Evolutionary conservation across 257 asterid species (phyloP), one percentile per base, ranked within the genome.

Genomic region (Jacaranda mimosifolia): DNA sequence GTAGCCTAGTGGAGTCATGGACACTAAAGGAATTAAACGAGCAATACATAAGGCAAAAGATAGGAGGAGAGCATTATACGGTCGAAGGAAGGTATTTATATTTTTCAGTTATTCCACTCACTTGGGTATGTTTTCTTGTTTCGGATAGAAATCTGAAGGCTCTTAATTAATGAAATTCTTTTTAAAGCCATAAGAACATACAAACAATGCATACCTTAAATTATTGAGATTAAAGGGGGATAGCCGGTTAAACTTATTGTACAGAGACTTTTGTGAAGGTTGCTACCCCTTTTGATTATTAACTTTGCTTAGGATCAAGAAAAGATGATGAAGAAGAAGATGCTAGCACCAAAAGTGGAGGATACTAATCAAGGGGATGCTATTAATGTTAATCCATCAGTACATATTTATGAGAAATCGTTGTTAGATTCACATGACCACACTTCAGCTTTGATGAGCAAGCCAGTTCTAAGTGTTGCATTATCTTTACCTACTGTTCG

Each of bases 1-100:
- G 78, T 96, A 98, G 99, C 99, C 99, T 59, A 83, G 83, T 85
- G 98, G 98, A 67, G 79, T 87, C 81, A 91, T 96, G 98, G 94
- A 93, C 84, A 85, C 88, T 18, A 89, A 92, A 85, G 99, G 97
- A 79, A 89, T 96, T 49, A 96, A 91, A 82, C 92, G 89, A 40
- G 97, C 95, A 69, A 91, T 96, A 79, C 79, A 77, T 74, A 89
- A 94, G 86, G 98, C 98, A 32, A 96, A 89, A 87, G 94, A 88
- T 76, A 88, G 94, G 88, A 91, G 90, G 81, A 86, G 80, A 68
- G 86, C 83, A 6, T 69, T 75, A 64, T 52, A 85, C 71, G 81
- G 77, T 74, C 92, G 84, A 21, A 84, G 82, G 53, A 89, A 89
- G 97, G 98, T 95, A 77, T 57, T 75, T 3, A 70, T 72, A 35